Conservation (phyloP, 495 filamentous ascomycete genomes). For the Penicillium angulare region DNA sequence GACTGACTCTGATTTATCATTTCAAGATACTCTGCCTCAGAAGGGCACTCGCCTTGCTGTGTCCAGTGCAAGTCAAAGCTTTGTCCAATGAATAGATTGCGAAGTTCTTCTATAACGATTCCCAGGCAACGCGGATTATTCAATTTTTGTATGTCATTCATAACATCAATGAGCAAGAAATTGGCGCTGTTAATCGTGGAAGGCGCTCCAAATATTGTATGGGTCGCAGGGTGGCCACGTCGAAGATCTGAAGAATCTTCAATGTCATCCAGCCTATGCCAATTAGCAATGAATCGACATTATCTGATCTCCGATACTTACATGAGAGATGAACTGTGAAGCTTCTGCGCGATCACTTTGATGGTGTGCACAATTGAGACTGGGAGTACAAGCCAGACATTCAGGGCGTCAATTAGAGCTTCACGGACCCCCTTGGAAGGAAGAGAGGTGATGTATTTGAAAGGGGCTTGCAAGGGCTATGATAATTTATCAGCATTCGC, state of each 20-base stretch:
- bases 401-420: conserved; percentile 18
- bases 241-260: conserved; percentile 39
- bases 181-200: conserved; percentile 55
- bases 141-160: conserved; percentile 48
- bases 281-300: conserved; percentile 3
- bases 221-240: conserved; percentile 33
- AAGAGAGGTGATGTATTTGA: conserved; percentile 6
- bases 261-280: conserved; percentile 40
- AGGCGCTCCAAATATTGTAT: conserved; percentile 31
- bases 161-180: conserved; percentile 72
- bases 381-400: conserved; percentile 17
- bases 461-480: background rate
- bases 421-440: conserved; percentile 25
- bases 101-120: conserved; percentile 24
- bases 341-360: conserved; percentile 12
- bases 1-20: conserved; percentile 29
- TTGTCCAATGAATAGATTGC: conserved; percentile 35
- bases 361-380: conserved; percentile 6
- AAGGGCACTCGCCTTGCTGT: conserved; percentile 21
- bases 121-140: conserved; percentile 23
- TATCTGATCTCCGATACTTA: too few species aligned
- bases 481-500: background rate
- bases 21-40: conserved; percentile 30
- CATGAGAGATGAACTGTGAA: conserved; percentile 25
- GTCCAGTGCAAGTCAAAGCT: conserved; percentile 39